Conservation (phyloP, 768 basidiomycete genomes). For the Lanmaoa rubissima region DNA sequence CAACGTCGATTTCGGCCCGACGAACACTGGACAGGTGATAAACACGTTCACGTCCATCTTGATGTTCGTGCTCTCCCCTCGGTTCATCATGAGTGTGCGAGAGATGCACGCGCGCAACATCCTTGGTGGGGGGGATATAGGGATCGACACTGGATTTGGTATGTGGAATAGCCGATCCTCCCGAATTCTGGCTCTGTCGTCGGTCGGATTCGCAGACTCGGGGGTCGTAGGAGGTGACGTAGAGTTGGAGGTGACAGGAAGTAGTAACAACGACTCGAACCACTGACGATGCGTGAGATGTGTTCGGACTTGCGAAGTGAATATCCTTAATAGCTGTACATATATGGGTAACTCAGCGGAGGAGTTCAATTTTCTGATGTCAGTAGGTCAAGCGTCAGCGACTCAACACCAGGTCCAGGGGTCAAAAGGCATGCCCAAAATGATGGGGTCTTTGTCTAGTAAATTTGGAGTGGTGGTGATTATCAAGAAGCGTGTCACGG, state of each 20-base stretch:
- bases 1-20: slow-evolving; percentile 7
- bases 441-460: no score
- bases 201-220: background rate
- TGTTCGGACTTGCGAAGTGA: background rate
- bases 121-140: background rate
- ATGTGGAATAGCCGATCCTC: background rate
- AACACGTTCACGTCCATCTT: background rate
- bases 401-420: background rate
- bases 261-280: no score
- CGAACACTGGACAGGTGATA: background rate
- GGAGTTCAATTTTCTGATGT: background rate
- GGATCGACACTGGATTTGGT: slow-evolving; percentile 18
- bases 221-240: background rate
- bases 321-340: background rate
- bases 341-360: background rate
- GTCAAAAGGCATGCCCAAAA: background rate
- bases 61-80: slow-evolving; percentile 14
- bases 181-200: no score
- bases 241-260: slow-evolving; percentile 6
- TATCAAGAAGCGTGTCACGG: no score
- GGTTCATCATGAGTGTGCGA: slow-evolving; percentile 21
- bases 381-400: no score
- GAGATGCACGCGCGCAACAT: background rate
- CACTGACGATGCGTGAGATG: background rate
- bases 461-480: no score